A percentile compares a stretch with the other conserved stretches of the same genome.
phyloP scores from a whole-genome alignment of 2,329 filamentous ascomycete genomes.

The Colletotrichum sp. region DNA sequence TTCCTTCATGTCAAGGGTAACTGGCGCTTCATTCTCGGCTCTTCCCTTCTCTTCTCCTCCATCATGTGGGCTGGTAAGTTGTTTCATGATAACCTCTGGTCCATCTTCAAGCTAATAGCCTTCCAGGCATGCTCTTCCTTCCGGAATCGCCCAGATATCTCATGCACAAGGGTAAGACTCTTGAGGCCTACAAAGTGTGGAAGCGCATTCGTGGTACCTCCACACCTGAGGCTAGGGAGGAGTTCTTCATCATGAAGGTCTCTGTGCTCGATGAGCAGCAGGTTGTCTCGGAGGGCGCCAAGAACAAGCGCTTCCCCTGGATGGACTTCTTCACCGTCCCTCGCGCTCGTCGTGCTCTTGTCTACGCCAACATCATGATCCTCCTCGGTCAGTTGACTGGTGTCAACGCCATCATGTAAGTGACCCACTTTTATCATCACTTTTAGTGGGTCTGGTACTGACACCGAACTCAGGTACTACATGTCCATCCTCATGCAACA shows the following conservation, averaged over 20 bases:
- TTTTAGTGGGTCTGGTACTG: too few species aligned
- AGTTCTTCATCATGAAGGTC: conserved; percentile 76
- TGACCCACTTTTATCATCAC: too few species aligned
- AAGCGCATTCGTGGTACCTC: conserved; percentile 71
- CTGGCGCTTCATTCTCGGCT: conserved; percentile 78
- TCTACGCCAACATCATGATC: conserved; percentile 75
- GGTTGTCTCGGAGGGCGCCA: conserved; percentile 52
- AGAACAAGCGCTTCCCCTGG: conserved; percentile 67
- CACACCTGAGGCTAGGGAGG: conserved; percentile 63
- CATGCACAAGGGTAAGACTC: conserved; percentile 64
- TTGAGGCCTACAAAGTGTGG: conserved; percentile 65
- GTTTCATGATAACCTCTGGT: neutral
- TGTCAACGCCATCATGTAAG: conserved; percentile 69
- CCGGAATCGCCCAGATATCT: conserved; percentile 73
- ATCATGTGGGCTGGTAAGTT: conserved; percentile 44
- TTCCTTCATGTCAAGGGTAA: conserved; percentile 73
- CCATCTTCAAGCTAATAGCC: accelerated
- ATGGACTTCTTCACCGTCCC: conserved; percentile 76
- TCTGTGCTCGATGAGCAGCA: conserved; percentile 63
- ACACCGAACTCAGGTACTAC: conserved; percentile 49
- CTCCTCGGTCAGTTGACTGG: conserved; percentile 74
- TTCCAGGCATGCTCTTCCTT: conserved; percentile 65
- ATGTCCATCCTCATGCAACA: conserved; percentile 71
- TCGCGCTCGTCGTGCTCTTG: conserved; percentile 67
- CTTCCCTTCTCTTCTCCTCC: conserved; percentile 68